phyloP scores from a whole-genome alignment of 2,329 filamentous ascomycete species.

The Fusarium beomiforme region DNA sequence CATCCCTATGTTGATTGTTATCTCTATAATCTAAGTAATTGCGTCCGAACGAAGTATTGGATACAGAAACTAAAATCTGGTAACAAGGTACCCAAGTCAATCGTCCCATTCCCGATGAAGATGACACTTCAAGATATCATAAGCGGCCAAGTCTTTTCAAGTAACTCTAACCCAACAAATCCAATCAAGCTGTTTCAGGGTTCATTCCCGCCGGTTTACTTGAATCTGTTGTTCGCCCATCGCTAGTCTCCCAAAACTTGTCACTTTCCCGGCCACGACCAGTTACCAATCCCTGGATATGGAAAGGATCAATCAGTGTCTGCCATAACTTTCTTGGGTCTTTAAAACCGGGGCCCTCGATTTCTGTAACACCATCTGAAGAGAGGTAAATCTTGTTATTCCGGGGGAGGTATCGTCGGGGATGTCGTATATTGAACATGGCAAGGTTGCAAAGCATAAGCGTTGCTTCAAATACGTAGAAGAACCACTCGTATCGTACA shows the following conservation, averaged over 20 bases:
- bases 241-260: conserved; percentile 49
- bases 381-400: conserved; percentile 61
- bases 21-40: neutral
- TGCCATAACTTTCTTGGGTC: conserved; percentile 56
- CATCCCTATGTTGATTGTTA: too few relatives aligned
- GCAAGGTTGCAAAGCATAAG: conserved; percentile 63
- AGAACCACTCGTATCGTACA: conserved; percentile 67
- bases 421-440: conserved; percentile 62
- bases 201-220: conserved; percentile 4
- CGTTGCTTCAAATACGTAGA: conserved; percentile 65
- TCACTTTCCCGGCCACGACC: conserved; percentile 45
- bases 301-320: conserved; percentile 56
- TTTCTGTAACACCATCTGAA: conserved; percentile 59
- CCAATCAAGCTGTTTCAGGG: conserved; percentile 4
- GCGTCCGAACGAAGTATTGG: neutral
- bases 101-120: neutral
- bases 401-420: conserved; percentile 60
- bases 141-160: neutral
- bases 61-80: neutral
- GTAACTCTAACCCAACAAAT: neutral
- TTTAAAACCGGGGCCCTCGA: conserved; percentile 59
- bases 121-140: too few relatives aligned
- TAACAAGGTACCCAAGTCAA: neutral
- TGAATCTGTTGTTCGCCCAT: neutral
- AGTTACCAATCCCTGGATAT: conserved; percentile 49